Conservation (phyloP, 768 basidiomycete species). For the Tricholoma bakamatsutake region DNA sequence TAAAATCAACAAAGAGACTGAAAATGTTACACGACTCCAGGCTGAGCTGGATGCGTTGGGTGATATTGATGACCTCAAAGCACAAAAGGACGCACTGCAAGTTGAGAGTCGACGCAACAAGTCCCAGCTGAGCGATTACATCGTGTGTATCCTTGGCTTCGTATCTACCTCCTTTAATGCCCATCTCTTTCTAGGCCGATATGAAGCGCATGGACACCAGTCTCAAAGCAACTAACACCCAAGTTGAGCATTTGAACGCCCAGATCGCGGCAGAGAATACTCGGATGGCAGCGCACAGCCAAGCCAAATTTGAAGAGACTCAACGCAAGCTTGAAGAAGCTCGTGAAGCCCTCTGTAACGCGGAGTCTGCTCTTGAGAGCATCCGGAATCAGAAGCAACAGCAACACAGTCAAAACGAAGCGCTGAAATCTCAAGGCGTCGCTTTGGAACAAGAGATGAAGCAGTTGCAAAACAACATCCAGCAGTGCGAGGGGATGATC, state of each 20-base stretch:
- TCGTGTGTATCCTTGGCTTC: constrained; percentile 24
- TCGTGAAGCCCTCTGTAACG: constrained; percentile 29
- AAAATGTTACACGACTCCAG: constrained; percentile 26
- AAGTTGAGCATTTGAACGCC: constrained; percentile 34
- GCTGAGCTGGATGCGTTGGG: constrained; percentile 24
- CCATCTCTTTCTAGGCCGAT: constrained; percentile 34
- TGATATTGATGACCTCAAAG: constrained; percentile 25
- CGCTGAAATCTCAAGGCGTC: constrained; percentile 29
- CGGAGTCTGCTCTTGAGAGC: constrained; percentile 28
- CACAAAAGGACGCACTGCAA: constrained; percentile 40
- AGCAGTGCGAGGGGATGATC: constrained; percentile 45
- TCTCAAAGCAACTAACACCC: constrained; percentile 24
- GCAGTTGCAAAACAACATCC: constrained; percentile 35
- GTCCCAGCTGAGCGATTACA: constrained; percentile 34
- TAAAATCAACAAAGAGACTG: constrained; percentile 24
- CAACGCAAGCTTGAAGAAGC: constrained; percentile 45
- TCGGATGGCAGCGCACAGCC: constrained; percentile 50
- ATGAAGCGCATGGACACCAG: constrained; percentile 42
- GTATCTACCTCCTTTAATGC: background rate
- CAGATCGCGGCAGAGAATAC: constrained; percentile 50
- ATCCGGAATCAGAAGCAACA: constrained; percentile 29
- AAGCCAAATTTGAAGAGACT: constrained; percentile 56
- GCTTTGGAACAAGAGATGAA: constrained; percentile 26
- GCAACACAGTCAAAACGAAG: constrained; percentile 23
- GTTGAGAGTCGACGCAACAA: constrained; percentile 42